phyloP scores from a whole-genome alignment of 106 monocot genomes.

The Apostasia ramifera region DNA sequence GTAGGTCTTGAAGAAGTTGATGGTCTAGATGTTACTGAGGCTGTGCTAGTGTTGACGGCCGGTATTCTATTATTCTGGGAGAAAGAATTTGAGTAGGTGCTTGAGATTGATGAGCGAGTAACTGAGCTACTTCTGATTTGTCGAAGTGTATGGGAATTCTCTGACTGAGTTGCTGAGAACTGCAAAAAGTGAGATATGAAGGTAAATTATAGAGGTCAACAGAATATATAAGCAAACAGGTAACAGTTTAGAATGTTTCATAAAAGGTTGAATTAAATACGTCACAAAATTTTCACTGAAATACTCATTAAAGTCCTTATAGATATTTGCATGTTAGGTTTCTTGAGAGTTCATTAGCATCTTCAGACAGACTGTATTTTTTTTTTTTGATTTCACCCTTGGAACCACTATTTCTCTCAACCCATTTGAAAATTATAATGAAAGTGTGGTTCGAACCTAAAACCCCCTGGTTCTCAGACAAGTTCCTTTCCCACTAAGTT shows the following conservation, averaged over 20 bases:
- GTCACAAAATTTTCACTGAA: too few species aligned
- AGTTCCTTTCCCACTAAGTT: too few species aligned
- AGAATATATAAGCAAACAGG: neutral
- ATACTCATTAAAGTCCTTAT: neutral
- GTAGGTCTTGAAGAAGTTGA: slow-evolving; percentile 55
- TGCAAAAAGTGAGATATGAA: slow-evolving; percentile 9
- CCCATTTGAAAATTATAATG: too few species aligned
- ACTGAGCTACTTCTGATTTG: slow-evolving; percentile 55
- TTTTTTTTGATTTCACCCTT: too few species aligned
- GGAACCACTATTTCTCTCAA: too few species aligned
- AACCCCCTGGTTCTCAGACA: too few species aligned
- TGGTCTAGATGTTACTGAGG: slow-evolving; percentile 65
- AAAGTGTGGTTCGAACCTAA: too few species aligned
- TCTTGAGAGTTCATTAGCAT: too few species aligned
- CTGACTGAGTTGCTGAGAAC: slow-evolving; percentile 38
- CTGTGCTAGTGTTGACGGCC: slow-evolving; percentile 49
- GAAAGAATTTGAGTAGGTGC: slow-evolving; percentile 18
- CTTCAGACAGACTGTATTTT: too few species aligned
- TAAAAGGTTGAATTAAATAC: neutral
- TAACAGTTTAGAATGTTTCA: neutral
- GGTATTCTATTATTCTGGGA: slow-evolving; percentile 45
- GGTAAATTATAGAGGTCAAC: neutral
- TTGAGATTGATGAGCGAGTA: slow-evolving; percentile 42
- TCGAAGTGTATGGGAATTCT: slow-evolving; percentile 30
- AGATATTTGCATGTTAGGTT: neutral